These are phyloP conservation scores for Volutella citrinella DNA, from an alignment of 2,329 filamentous ascomycete genomes.

Conservation along the genomic window DNA sequence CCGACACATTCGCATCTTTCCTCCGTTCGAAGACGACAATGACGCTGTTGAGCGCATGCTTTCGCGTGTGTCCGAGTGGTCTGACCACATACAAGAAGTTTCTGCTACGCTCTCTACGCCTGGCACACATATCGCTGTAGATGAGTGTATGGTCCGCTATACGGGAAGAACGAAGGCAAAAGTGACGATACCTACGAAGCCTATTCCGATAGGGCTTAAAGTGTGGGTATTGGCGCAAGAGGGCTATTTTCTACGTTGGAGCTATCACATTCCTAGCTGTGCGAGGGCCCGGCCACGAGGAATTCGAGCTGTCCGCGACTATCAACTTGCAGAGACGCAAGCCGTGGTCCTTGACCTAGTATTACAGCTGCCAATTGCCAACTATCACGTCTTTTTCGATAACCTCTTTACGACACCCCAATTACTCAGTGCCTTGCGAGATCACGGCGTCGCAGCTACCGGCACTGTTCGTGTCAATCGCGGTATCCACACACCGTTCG, in stretches of 20 bases:
- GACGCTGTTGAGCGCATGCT: slow-evolving; percentile 1
- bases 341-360: slow-evolving; percentile 14
- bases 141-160: slow-evolving; percentile 9
- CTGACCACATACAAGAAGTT: slow-evolving; percentile 4
- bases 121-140: slow-evolving; percentile 4
- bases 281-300: background rate
- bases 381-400: slow-evolving; percentile 15
- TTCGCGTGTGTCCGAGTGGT: too few species aligned
- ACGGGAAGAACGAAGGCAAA: slow-evolving; percentile 1
- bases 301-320: too few species aligned
- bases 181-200: slow-evolving; percentile 2
- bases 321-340: slow-evolving; percentile 9
- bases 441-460: slow-evolving; percentile 6
- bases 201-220: slow-evolving; percentile 5
- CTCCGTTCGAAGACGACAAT: background rate
- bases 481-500: slow-evolving; percentile 8
- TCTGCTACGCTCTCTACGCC: slow-evolving; percentile 2
- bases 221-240: slow-evolving; percentile 6
- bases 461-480: slow-evolving; percentile 12
- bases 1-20: background rate
- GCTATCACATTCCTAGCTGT: slow-evolving; percentile 3
- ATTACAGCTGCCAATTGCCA: slow-evolving; percentile 8
- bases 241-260: slow-evolving; percentile 10
- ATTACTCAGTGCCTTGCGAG: slow-evolving; percentile 8
- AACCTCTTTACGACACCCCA: slow-evolving; percentile 12